A percentile compares a stretch with the other conserved stretches of the same genome.
Evolutionary conservation across 2,329 filamentous ascomycete species (phyloP).

Genomic region (Pseudocercospora macadamiae): DNA sequence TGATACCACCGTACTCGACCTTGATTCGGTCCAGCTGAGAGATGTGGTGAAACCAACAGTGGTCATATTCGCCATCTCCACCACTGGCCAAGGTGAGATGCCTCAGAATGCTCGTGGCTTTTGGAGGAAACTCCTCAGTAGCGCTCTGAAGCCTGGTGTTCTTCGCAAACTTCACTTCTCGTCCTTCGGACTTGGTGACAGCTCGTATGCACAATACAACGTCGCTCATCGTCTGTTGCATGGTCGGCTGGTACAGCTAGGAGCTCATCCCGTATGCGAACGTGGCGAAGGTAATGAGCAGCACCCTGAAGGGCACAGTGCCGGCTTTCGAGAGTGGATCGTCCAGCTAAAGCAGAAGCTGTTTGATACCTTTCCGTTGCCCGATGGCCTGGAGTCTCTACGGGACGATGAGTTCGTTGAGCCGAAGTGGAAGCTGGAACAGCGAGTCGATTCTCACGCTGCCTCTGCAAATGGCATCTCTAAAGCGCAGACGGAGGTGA

Average conservation of each 20-base stretch:
- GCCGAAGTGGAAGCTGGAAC: slow-evolving; percentile 68
- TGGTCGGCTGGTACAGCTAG: slow-evolving; percentile 80
- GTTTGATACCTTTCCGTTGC: slow-evolving; percentile 69
- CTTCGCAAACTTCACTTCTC: slow-evolving; percentile 73
- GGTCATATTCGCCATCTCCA: slow-evolving; percentile 82
- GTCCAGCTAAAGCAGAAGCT: slow-evolving; percentile 67
- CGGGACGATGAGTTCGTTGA: slow-evolving; percentile 73
- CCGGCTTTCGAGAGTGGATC: slow-evolving; percentile 41
- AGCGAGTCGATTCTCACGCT: neutral
- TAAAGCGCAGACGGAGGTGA: neutral
- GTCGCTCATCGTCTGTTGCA: slow-evolving; percentile 88
- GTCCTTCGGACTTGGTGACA: slow-evolving; percentile 90
- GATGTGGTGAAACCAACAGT: slow-evolving; percentile 54
- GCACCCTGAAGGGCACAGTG: slow-evolving; percentile 79
- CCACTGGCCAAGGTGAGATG: slow-evolving; percentile 92
- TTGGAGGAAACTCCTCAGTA: slow-evolving; percentile 82
- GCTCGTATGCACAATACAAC: slow-evolving; percentile 91
- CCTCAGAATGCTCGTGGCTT: slow-evolving; percentile 80
- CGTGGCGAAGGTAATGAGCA: slow-evolving; percentile 90
- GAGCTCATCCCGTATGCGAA: slow-evolving; percentile 74
- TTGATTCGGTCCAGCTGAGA: slow-evolving; percentile 71
- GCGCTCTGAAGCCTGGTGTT: slow-evolving; percentile 72
- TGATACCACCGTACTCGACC: slow-evolving; percentile 71
- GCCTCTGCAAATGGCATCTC: neutral
- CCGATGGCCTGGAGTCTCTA: slow-evolving; percentile 68